Percentiles rank a stretch among this genome's conserved stretches.
Conservation (phyloP, 345 rosid species). For the Eucalyptus leucophloia region DNA sequence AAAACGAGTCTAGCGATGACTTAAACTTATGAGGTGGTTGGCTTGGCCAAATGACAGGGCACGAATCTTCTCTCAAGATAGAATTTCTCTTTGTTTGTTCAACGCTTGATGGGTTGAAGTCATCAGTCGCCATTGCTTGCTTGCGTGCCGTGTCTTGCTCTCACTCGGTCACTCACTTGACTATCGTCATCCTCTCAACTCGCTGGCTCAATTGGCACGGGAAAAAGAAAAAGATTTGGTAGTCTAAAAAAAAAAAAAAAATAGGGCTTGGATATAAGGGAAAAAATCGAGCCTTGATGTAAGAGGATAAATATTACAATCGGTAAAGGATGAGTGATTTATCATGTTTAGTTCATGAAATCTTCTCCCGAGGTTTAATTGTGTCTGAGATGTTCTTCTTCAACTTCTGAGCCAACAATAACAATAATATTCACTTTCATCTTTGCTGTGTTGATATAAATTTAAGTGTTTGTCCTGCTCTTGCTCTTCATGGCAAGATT, state of each 20-base stretch:
- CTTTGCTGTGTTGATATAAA: not conserved
- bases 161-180: not conserved
- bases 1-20: not conserved
- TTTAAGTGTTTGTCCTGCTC: not conserved
- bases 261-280: not conserved
- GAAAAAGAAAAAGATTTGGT: too few relatives aligned
- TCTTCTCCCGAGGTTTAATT: fast-evolving
- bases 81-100: not conserved
- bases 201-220: not conserved
- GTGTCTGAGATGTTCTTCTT: not conserved
- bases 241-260: too few relatives aligned
- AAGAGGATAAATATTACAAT: not conserved
- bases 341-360: not conserved
- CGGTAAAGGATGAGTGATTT: not conserved
- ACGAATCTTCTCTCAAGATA: not conserved
- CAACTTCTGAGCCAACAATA: too few relatives aligned
- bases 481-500: not conserved
- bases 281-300: fast-evolving
- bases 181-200: not conserved
- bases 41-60: not conserved
- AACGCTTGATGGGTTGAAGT: not conserved
- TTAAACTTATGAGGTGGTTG: not conserved
- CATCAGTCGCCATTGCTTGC: not conserved
- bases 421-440: too few relatives aligned
- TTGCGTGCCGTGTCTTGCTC: not conserved